Percentiles rank a stretch among this genome's conserved stretches.
Evolutionary conservation across 495 filamentous ascomycete genomes (phyloP).

Genomic region (Talaromyces borbonicus): DNA sequence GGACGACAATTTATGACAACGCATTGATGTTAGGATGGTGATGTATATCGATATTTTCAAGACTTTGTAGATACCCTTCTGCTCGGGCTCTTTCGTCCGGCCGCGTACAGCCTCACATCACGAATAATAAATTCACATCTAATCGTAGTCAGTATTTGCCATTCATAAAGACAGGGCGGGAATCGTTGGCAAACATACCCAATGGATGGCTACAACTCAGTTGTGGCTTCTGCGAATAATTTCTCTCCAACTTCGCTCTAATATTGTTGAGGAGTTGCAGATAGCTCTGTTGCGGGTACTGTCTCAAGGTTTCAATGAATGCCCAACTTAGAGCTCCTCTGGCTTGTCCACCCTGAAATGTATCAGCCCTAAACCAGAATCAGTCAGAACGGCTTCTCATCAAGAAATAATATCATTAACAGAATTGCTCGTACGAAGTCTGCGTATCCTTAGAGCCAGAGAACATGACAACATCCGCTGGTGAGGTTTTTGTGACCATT

Average conservation of each 20-base stretch:
- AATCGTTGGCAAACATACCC: not conserved
- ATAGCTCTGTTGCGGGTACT: constrained; percentile 97
- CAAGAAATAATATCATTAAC: constrained; percentile 3
- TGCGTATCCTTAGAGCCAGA: constrained; percentile 93
- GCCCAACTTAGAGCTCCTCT: constrained; percentile 98
- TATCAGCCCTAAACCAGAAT: constrained; percentile 42
- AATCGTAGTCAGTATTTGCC: not conserved
- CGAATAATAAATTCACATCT: constrained; percentile 9
- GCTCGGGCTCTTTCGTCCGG: not conserved
- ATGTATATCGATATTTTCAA: constrained; percentile 4
- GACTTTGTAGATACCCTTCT: not conserved
- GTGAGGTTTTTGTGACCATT: constrained; percentile 82
- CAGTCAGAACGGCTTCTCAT: no score
- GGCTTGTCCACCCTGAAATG: constrained; percentile 59
- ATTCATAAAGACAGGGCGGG: not conserved
- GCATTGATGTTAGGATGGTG: not conserved
- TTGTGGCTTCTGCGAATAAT: constrained; percentile 95
- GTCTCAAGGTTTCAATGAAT: constrained; percentile 87
- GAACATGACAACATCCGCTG: constrained; percentile 96
- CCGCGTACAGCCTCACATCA: not conserved
- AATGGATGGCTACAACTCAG: constrained; percentile 58
- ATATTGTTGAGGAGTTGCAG: constrained; percentile 93
- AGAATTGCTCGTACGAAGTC: constrained; percentile 60
- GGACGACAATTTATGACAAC: not conserved
- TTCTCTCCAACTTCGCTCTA: constrained; percentile 76